Conservation (phyloP, 345 rosid species). For the Eucalyptus paniculata region DNA sequence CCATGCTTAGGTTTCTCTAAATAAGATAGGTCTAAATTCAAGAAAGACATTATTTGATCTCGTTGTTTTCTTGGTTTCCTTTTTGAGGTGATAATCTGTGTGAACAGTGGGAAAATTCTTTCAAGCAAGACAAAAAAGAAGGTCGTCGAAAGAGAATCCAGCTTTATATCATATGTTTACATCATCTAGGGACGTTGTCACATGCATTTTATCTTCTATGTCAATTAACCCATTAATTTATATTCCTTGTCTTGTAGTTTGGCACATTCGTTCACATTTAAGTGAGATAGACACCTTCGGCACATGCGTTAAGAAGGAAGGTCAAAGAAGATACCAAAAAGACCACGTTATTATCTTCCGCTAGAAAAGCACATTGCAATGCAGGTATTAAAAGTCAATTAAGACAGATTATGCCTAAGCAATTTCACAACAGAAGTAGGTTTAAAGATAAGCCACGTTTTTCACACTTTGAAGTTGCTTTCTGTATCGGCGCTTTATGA, state of each 20-base stretch:
- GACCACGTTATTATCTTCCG: background rate
- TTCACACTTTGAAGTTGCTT: background rate
- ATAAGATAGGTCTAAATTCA: background rate
- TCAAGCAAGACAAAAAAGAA: background rate
- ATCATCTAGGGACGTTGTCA: background rate
- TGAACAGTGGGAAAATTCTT: background rate
- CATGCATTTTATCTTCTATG: background rate
- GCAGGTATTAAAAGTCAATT: background rate
- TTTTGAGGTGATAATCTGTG: background rate
- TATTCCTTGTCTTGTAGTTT: background rate
- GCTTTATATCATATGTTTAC: background rate
- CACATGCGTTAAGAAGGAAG: background rate
- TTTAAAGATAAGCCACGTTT: background rate
- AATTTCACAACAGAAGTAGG: background rate
- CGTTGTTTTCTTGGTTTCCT: background rate
- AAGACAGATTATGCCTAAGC: background rate
- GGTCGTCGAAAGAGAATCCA: background rate
- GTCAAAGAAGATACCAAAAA: background rate
- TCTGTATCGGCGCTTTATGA: background rate
- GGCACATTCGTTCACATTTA: background rate
- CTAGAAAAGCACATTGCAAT: background rate
- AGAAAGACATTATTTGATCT: background rate
- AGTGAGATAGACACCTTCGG: background rate
- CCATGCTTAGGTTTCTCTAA: background rate
- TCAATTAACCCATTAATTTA: background rate